Base-by-base conservation (phyloP, 148 eudicot species). In the Chenopodium berlandieri region DNA sequence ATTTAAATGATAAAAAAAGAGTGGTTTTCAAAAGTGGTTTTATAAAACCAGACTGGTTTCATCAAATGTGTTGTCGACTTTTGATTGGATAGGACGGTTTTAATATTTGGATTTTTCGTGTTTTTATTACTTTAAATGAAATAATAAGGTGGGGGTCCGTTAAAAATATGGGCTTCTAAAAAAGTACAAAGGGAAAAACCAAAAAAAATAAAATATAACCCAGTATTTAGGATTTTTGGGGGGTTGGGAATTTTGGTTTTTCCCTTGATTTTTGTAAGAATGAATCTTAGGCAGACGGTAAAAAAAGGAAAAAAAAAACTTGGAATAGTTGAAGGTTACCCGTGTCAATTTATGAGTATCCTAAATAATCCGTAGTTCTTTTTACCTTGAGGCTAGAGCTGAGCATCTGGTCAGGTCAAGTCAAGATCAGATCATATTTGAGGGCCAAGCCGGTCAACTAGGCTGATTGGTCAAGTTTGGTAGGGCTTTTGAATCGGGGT, bases 61-160 rank as follows among this genome's bases (percentile, higher is more conserved):
- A 78, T 76, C 71, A 62, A 83, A 69, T 71, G 76, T 64, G 94
- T 77, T 91, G 92, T 91, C 94, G 92, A 90, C 0, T 73, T 88
- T 3, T 84, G 71, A 82, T 87, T 87, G 88, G 92, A 54, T 78
- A n/a, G 76, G 1, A 73, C 32, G 13, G 73, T 1, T 10, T 9
- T 8, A n/a, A 0, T 17, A 17, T 78, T 47, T 46, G 1, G 17
- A 67, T 12, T 40, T 63, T 32, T n/a, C 9, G 52, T 27, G 31
- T 31, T 31, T 3, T 80, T 9, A 47, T 9, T 17, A 5, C 62
- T 56, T 56, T 56, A 56, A 56, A 14, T 56, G 62, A 56, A 56
- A 16, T 56, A 14, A 56, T 5, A 56, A 17, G 17, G 17, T 13
- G 17, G 20, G 17, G 62, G 62, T 56, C 62, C 62, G 22, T 56